These are phyloP conservation scores for Chrysopogon serrulatus DNA, from an alignment of 176 grass and related monocot species.

Conservation along the genomic window DNA sequence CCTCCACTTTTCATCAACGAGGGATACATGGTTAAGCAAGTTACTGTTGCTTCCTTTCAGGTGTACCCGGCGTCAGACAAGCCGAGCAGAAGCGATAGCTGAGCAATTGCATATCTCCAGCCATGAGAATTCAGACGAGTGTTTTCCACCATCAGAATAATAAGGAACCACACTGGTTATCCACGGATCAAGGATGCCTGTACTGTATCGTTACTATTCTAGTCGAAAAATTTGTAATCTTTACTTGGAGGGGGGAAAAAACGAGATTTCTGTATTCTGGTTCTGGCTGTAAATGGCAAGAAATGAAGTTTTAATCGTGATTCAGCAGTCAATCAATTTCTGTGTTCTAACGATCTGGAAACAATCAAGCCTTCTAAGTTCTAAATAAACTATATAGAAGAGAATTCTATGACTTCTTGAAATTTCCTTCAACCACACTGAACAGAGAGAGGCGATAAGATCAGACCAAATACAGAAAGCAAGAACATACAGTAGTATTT, in stretches of 20 bases:
- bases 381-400: background rate
- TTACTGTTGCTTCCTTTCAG: slow-evolving; percentile 26
- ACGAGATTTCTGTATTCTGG: background rate
- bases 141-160: background rate
- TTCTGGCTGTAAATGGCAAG: background rate
- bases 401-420: background rate
- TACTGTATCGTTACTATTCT: background rate
- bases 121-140: background rate
- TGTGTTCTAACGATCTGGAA: background rate
- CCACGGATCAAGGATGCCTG: background rate
- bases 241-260: background rate
- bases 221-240: background rate
- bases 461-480: background rate
- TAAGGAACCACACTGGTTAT: background rate
- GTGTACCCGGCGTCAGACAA: slow-evolving; percentile 58
- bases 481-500: background rate
- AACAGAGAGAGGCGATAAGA: background rate
- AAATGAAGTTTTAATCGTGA: background rate
- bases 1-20: background rate
- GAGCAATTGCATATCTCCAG: background rate
- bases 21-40: background rate
- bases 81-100: slow-evolving; percentile 63
- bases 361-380: background rate
- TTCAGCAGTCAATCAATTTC: background rate
- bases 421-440: background rate